These are phyloP conservation scores for Filobasidium wieringae DNA, from an alignment of 768 basidiomycete genomes.

Conservation along the genomic window DNA sequence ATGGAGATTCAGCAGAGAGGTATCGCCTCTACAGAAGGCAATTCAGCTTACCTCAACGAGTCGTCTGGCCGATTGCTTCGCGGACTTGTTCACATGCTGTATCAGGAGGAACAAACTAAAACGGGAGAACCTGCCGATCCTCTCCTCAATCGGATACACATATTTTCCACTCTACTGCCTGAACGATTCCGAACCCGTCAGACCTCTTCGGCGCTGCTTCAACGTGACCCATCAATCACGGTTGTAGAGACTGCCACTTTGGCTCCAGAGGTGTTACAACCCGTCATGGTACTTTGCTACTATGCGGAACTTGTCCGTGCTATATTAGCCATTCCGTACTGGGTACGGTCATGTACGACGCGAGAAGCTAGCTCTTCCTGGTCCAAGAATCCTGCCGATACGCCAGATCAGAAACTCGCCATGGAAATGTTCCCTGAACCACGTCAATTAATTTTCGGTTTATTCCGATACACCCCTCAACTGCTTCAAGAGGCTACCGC, in stretches of 20 bases:
- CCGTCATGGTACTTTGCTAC: conserved; percentile 77
- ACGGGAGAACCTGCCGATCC: background rate
- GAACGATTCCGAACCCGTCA: conserved; percentile 84
- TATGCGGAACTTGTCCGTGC: conserved; percentile 80
- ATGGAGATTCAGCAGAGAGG: conserved; percentile 76
- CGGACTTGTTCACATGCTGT: conserved; percentile 58
- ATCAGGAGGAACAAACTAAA: conserved; percentile 14
- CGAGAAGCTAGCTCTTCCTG: conserved; percentile 4
- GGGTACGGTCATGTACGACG: conserved; percentile 20
- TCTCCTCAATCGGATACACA: conserved; percentile 31
- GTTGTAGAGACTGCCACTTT: conserved; percentile 83
- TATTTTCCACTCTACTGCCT: conserved; percentile 77
- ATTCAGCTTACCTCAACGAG: conserved; percentile 67
- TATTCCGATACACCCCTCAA: conserved; percentile 74
- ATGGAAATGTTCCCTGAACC: conserved; percentile 63
- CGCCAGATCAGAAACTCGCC: conserved; percentile 46
- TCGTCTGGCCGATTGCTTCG: conserved; percentile 64
- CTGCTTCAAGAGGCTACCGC: conserved; percentile 74
- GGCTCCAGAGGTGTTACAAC: conserved; percentile 74
- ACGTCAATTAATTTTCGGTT: conserved; percentile 46
- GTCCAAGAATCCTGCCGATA: conserved; percentile 34
- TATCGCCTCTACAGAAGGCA: conserved; percentile 41
- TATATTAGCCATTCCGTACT: conserved; percentile 55
- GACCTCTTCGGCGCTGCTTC: conserved; percentile 70
- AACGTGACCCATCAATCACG: conserved; percentile 79